Base-by-base conservation (phyloP, 1,139 yeast species). In the Zygoascus meyerae region DNA sequence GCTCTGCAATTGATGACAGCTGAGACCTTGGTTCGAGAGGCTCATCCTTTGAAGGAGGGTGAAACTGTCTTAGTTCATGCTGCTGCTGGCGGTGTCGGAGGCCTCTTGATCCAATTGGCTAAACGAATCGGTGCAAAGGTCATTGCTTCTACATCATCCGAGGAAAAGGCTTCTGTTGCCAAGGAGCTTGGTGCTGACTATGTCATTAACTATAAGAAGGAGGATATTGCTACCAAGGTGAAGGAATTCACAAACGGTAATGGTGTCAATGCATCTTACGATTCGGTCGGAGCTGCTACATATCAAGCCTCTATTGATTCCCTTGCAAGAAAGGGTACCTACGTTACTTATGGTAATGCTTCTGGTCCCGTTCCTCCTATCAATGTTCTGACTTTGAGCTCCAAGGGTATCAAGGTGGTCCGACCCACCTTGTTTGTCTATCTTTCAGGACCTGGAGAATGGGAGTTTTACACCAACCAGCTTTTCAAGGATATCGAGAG, bases 21-120 rank as follows among this genome's bases (percentile, higher is more conserved):
- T 2, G 66, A 83, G 55, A 75, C 92, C 0, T 78, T 89, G 50
- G 67, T 78, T 39, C 69, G 73, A 39, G 90, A 84, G 54, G 76
- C 92, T 0, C 79, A 85, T 62, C 60, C 70, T 2, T 85, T 87
- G 32, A 61, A 83, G 60, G 70, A 74, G 60, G 89, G 78, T 45
- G 96, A 90, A 52, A 74, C 66, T 55, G 75, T 83, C 36, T 71
- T 89, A 46, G 81, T 86, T 32, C 87, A 90, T 72, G 97, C 97
- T 1, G 95, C 95, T 14, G 95, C 96, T 7, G 97, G 97, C 44
- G 96, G 97, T 48, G 92, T 86, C 44, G 97, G 97, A 2, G 73
- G 77, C 46, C 56, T 86, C 12, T 65, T 86, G 47, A 72, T 74
- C 39, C 96, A 87, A 65, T 67, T 87, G 64, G 68, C 81, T 45